Base-by-base conservation (phyloP, 164 flowering plant genomes). In the Cinnamomum chago region DNA sequence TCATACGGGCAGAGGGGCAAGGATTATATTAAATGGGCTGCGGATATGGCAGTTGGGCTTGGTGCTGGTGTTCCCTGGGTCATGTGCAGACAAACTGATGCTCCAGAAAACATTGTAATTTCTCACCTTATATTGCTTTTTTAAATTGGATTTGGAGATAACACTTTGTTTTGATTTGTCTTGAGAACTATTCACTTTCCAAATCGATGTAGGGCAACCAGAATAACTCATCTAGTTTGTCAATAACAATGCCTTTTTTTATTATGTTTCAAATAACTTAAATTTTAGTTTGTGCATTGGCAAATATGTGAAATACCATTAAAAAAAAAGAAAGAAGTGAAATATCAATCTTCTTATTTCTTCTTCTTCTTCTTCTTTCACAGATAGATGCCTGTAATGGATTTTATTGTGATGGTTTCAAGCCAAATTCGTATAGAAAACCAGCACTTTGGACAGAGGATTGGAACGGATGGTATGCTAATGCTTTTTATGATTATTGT, bases 51-150 rank as follows among this genome's bases (percentile, higher is more conserved):
- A 65, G 78, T 86, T 69, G 90, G 87, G 50, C 98, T 92, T 74
- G 88, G 83, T 82, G 96, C 98, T 80, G 92, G 95, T 69, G 98
- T 95, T 81, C 99, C 99, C 28, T 95, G 99, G 98, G 92, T 95
- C 72, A 95, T 95, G 99, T 95, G 98, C 90, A 86, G 67, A 84
- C 98, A 95, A 83, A 67, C 82, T 73, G 98, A 95, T 83, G 99
- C 97, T 74, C 98, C 99, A 70, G 87, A 84, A 67, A 66, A 72
- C 76, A 84, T 85, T 64, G 88, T 87, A 85, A 33, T 20, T 67
- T 30, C 69, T 67, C 69, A 17, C 47, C 47, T 67, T 55, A 55
- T 14, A 55, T 55, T 20, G 7, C n/a, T 55, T 55, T 55, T 55
- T 3, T 15, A 55, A 4, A 55, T 55, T 55, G 47, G 12, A 55